Percentiles rank a stretch among this genome's conserved stretches.
Conservation (phyloP, 805 yeast genomes). For the Kodamaea laetipori region DNA sequence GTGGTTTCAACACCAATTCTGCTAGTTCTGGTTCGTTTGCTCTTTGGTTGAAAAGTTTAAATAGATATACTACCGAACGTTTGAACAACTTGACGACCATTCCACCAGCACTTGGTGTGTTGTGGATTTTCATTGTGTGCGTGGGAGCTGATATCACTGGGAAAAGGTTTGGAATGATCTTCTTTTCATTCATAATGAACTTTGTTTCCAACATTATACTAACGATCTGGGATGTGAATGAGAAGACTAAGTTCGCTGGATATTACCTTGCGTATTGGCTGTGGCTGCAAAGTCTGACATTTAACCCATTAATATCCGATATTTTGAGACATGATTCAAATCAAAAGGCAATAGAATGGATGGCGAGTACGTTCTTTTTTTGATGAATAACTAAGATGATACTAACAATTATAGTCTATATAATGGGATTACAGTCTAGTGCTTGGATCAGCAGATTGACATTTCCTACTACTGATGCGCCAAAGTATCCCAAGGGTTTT, state of each 20-base stretch:
- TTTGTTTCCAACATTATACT: slow-evolving; percentile 23
- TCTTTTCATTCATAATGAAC: slow-evolving; percentile 23
- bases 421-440: slow-evolving; percentile 23
- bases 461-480: slow-evolving; percentile 27
- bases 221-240: slow-evolving; percentile 27
- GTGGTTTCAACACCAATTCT: slow-evolving; percentile 28
- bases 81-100: slow-evolving; percentile 51
- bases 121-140: slow-evolving; percentile 48
- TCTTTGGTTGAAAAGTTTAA: slow-evolving; percentile 30
- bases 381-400: slow-evolving; percentile 17
- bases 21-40: slow-evolving; percentile 57
- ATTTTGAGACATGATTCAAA: slow-evolving; percentile 25
- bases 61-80: slow-evolving; percentile 14
- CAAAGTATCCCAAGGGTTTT: slow-evolving; percentile 25
- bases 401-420: slow-evolving; percentile 20
- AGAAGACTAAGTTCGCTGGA: slow-evolving; percentile 26
- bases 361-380: slow-evolving; percentile 10
- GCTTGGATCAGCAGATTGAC: slow-evolving; percentile 24
- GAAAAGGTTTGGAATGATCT: slow-evolving; percentile 23
- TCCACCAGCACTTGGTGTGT: slow-evolving; percentile 61
- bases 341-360: slow-evolving; percentile 24
- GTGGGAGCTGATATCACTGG: slow-evolving; percentile 53
- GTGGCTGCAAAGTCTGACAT: slow-evolving; percentile 26
- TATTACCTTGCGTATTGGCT: slow-evolving; percentile 25
- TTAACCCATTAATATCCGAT: slow-evolving; percentile 27